Percentiles rank a stretch among this genome's conserved stretches.
These are phyloP conservation scores for Xylaria scruposa DNA, from an alignment of 495 filamentous ascomycete genomes.

Conservation along the genomic window DNA sequence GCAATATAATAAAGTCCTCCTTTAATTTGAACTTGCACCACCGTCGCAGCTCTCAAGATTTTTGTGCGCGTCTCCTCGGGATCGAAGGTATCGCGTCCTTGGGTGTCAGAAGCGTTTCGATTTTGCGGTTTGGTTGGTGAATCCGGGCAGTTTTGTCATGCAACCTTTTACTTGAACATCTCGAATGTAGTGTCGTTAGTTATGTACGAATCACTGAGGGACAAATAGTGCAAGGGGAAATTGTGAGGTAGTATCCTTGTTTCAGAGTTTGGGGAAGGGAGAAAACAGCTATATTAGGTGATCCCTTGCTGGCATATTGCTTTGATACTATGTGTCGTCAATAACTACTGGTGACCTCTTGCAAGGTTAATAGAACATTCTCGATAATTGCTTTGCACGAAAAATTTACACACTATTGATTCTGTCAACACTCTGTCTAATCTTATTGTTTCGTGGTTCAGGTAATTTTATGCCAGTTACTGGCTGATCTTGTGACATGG, in stretches of 20 bases:
- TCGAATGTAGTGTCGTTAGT: background rate
- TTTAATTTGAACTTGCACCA: constrained; percentile 16
- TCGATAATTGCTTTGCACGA: background rate
- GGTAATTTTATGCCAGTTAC: constrained; percentile 15
- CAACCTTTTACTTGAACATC: background rate
- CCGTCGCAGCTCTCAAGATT: background rate
- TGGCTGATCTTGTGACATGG: constrained; percentile 3
- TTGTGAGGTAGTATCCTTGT: constrained; percentile 4
- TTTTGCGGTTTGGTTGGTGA: constrained; percentile 11
- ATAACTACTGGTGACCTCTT: background rate
- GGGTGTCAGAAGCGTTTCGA: constrained; percentile 22
- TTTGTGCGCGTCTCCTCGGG: background rate
- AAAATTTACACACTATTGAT: constrained; percentile 13
- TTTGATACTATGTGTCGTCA: background rate
- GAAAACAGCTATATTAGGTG: background rate
- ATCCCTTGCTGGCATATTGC: background rate
- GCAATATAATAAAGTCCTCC: background rate
- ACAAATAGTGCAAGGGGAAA: background rate
- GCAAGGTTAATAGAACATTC: background rate
- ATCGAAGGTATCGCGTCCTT: background rate
- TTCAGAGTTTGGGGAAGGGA: constrained; percentile 12
- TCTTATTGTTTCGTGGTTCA: constrained; percentile 13
- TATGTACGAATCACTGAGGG: background rate
- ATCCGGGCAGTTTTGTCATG: constrained; percentile 18
- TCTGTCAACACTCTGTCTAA: background rate